These are phyloP conservation scores for Tephrocybe rancida DNA, from an alignment of 768 basidiomycete species.

Conservation along the genomic window DNA sequence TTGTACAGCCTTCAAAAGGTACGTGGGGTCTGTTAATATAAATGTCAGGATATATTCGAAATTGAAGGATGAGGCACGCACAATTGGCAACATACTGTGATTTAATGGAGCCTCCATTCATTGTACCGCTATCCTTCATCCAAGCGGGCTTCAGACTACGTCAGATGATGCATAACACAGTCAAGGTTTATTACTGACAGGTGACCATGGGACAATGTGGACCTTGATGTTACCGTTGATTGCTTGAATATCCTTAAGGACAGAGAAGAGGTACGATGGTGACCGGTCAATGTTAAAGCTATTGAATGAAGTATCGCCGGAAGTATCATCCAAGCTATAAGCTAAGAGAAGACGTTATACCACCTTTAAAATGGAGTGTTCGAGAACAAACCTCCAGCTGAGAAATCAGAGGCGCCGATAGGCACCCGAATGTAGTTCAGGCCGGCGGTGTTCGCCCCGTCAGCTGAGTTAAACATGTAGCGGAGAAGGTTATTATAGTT, in stretches of 20 bases:
- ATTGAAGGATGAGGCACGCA: constrained; percentile 30
- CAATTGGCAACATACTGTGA: constrained; percentile 49
- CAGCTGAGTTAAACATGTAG: constrained; percentile 62
- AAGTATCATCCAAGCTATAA: constrained; percentile 69
- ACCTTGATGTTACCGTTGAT: constrained; percentile 56
- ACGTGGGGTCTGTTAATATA: constrained; percentile 60
- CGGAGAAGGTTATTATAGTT: constrained; percentile 63
- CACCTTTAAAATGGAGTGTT: not conserved
- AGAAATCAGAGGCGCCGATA: constrained; percentile 77
- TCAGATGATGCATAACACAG: not conserved
- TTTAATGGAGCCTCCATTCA: constrained; percentile 66
- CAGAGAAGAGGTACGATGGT: constrained; percentile 65
- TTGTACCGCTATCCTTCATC: constrained; percentile 73
- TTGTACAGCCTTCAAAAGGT: constrained; percentile 72
- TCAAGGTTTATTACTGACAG: constrained; percentile 42
- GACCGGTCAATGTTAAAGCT: constrained; percentile 58
- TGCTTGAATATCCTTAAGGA: constrained; percentile 63
- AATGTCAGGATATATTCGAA: not conserved
- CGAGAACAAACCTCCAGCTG: constrained; percentile 44
- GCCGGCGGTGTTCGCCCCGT: constrained; percentile 65
- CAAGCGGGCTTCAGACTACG: constrained; percentile 58
- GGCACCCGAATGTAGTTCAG: constrained; percentile 71
- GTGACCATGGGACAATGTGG: constrained; percentile 74
- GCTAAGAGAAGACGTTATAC: constrained; percentile 28
- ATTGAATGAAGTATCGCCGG: constrained; percentile 58